Evolutionary conservation across 2,329 filamentous ascomycete genomes (phyloP), one percentile per base, ranked within the genome.

Genomic region (Alternaria incomplexa): DNA sequence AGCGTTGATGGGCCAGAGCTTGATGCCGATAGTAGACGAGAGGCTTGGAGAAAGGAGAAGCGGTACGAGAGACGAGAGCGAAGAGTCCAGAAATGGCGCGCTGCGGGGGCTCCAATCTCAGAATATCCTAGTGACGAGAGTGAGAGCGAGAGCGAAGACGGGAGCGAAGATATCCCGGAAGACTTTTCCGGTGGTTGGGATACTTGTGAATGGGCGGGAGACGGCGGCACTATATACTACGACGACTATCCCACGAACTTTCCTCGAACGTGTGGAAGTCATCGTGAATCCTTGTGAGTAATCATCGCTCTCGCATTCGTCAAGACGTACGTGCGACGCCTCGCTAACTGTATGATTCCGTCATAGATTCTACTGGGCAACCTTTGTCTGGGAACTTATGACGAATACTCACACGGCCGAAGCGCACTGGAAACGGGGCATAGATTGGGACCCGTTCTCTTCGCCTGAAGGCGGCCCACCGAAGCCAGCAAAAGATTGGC

Each of bases 331-430:
- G 10, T 6, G 4, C 1, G 8, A 4, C 7, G 8, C 3, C 7
- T n/a, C 6, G 28, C 28, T 51, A 3, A 52, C 30, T 22, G 3
- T 4, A 15, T 6, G 2, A 12, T 52, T 0, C 1, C 6, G 9
- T 5, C 1, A 52, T 0, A 56, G 54, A 2, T 57, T 57, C 40
- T 56, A 55, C 12, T 63, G 59, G 60, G 63, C 63, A 3, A 45
- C 23, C 4, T 65, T 65, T 45, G 51, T 63, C 17, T 56, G 52
- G 52, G 25, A 45, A 7, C 48, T 64, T 11, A 64, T 64, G 58
- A 64, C 58, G 1, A 63, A 65, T 13, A 40, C 43, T 12, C 46
- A 20, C 12, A 51, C 60, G 6, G 40, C 47, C 15, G 13, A 20
- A n/a, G 30, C 56, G 28, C 50, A 11, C 1, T 26, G 5, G 7